Percentiles rank a stretch among this genome's conserved stretches.
Conservation (phyloP, 768 basidiomycete genomes). For the Tricholomella constricta region DNA sequence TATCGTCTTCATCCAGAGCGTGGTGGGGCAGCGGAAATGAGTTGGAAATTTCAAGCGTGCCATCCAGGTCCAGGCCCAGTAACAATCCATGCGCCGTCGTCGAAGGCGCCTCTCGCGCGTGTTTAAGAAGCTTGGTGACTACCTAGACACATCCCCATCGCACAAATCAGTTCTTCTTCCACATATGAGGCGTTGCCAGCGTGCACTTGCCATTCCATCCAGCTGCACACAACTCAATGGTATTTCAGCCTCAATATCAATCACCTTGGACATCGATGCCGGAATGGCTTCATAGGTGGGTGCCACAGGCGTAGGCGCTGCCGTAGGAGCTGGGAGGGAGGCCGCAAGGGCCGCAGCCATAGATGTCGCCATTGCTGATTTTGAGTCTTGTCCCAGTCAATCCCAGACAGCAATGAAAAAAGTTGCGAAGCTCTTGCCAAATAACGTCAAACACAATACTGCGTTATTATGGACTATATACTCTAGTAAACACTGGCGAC, state of each 20-base stretch:
- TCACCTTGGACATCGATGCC: slow-evolving; percentile 87
- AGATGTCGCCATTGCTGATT: slow-evolving; percentile 64
- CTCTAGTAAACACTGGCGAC: too few species aligned
- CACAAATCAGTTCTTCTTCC: neutral
- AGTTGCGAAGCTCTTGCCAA: slow-evolving; percentile 28
- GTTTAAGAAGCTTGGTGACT: slow-evolving; percentile 92
- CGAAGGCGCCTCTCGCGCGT: slow-evolving; percentile 76
- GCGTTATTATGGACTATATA: too few species aligned
- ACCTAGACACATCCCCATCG: slow-evolving; percentile 52
- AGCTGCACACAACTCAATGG: slow-evolving; percentile 78
- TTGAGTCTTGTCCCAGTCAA: neutral
- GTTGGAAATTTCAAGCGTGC: slow-evolving; percentile 87
- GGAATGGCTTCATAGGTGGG: slow-evolving; percentile 87
- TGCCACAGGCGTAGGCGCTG: slow-evolving; percentile 60
- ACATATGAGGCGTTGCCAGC: neutral
- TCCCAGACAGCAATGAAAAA: slow-evolving; percentile 14
- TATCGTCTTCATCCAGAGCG: slow-evolving; percentile 76
- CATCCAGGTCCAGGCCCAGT: slow-evolving; percentile 91
- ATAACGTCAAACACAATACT: slow-evolving; percentile 34
- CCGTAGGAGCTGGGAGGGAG: slow-evolving; percentile 66
- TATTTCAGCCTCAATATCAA: slow-evolving; percentile 93
- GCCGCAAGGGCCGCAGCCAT: slow-evolving; percentile 95
- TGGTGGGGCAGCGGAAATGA: slow-evolving; percentile 83
- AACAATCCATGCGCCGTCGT: slow-evolving; percentile 82
- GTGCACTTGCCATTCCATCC: slow-evolving; percentile 74